A percentile compares a stretch with the other conserved stretches of the same genome.
phyloP scores from a whole-genome alignment of 2,329 filamentous ascomycete genomes.

The Colletotrichum lentis region DNA sequence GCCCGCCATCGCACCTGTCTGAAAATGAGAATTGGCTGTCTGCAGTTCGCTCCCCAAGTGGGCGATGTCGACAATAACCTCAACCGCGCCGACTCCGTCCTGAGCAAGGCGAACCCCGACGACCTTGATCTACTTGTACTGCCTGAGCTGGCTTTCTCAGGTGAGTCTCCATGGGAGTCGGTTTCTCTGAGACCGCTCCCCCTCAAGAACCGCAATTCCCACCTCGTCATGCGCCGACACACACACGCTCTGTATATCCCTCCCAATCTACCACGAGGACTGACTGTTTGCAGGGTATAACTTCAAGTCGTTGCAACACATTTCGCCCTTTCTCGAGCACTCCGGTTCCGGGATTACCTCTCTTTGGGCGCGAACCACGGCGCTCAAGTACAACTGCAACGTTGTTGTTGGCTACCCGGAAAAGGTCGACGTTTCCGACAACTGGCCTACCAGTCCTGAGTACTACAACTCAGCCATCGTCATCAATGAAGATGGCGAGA shows the following conservation, averaged over 20 bases:
- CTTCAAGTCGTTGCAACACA: slow-evolving; percentile 74
- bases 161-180: slow-evolving; percentile 50
- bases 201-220: no score
- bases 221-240: no score
- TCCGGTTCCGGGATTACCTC: slow-evolving; percentile 72
- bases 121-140: slow-evolving; percentile 76
- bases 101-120: slow-evolving; percentile 60
- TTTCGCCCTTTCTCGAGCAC: slow-evolving; percentile 73
- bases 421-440: slow-evolving; percentile 60
- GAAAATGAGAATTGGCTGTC: slow-evolving; percentile 72
- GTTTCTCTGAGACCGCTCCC: no score
- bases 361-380: slow-evolving; percentile 74
- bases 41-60: slow-evolving; percentile 77
- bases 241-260: no score
- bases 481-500: slow-evolving; percentile 67
- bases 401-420: slow-evolving; percentile 81
- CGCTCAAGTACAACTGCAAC: slow-evolving; percentile 70
- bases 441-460: slow-evolving; percentile 61
- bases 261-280: no score
- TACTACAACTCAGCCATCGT: slow-evolving; percentile 65
- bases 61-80: slow-evolving; percentile 77
- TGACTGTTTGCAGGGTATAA: slow-evolving; percentile 70
- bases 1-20: neutral
- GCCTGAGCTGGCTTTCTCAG: slow-evolving; percentile 79
- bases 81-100: slow-evolving; percentile 69